These are phyloP conservation scores for Yamadazyma sp. DNA, from an alignment of 1,139 yeast species.

Conservation along the genomic window DNA sequence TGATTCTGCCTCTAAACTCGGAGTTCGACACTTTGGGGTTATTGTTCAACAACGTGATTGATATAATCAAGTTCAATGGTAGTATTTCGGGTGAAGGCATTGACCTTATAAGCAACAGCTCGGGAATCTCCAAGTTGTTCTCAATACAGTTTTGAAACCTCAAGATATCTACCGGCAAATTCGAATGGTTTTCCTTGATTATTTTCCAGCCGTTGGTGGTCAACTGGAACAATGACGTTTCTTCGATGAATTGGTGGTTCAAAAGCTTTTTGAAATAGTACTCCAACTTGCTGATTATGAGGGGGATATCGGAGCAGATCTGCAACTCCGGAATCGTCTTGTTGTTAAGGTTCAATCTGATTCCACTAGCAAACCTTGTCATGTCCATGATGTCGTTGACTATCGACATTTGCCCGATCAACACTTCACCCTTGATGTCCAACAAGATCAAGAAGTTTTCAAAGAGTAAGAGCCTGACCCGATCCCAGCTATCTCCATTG, in stretches of 20 bases:
- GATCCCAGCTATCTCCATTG: slow-evolving; percentile 38
- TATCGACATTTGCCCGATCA: slow-evolving; percentile 33
- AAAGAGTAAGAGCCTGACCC: slow-evolving; percentile 39
- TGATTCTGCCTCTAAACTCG: slow-evolving; percentile 32
- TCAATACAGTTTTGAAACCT: slow-evolving; percentile 35
- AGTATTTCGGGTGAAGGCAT: slow-evolving; percentile 39
- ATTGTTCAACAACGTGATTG: slow-evolving; percentile 47
- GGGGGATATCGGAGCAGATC: slow-evolving; percentile 31
- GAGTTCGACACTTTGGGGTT: slow-evolving; percentile 26
- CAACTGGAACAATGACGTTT: slow-evolving; percentile 44
- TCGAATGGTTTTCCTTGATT: slow-evolving; percentile 20
- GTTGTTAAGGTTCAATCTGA: slow-evolving; percentile 39
- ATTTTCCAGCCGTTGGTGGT: slow-evolving; percentile 54
- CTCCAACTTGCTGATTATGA: slow-evolving; percentile 45
- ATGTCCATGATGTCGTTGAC: slow-evolving; percentile 34
- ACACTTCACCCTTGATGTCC: slow-evolving; percentile 23
- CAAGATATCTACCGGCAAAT: slow-evolving; percentile 41
- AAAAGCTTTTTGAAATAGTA: slow-evolving; percentile 23
- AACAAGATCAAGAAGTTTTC: slow-evolving; percentile 38
- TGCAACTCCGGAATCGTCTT: slow-evolving; percentile 49
- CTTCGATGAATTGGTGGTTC: slow-evolving; percentile 12
- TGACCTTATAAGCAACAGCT: slow-evolving; percentile 32
- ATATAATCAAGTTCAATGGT: slow-evolving; percentile 50
- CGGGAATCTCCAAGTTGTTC: slow-evolving; percentile 40
- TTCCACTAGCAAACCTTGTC: slow-evolving; percentile 23